Evolutionary conservation across 345 rosid species (phyloP).

Genomic region (Angophora floribunda): DNA sequence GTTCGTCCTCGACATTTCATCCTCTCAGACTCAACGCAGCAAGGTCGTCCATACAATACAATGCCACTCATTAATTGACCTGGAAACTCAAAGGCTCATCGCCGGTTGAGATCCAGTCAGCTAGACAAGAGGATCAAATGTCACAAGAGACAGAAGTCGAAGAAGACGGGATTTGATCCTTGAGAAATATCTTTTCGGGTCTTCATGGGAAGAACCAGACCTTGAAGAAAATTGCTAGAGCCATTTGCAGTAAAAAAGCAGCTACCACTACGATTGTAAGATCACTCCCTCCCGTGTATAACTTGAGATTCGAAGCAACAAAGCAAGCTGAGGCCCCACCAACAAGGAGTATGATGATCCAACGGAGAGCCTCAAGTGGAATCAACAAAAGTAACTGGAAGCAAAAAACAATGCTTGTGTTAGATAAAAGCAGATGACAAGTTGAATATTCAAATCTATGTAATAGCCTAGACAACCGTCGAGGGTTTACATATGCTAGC

Average conservation of each 20-base stretch:
- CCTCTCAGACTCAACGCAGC: neutral
- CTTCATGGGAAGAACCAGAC: conserved; percentile 84
- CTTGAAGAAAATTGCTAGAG: conserved; percentile 80
- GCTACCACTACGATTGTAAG: conserved; percentile 38
- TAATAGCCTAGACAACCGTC: neutral
- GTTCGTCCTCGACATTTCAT: neutral
- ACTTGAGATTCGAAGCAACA: conserved; percentile 60
- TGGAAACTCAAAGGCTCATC: neutral
- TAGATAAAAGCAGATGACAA: neutral
- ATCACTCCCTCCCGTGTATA: conserved; percentile 40
- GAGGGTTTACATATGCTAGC: neutral
- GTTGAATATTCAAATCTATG: neutral
- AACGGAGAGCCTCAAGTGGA: conserved; percentile 71
- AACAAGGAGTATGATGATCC: conserved; percentile 69
- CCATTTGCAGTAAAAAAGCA: conserved; percentile 73
- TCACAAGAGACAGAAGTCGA: neutral
- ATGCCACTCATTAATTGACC: neutral
- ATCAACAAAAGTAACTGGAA: conserved; percentile 73
- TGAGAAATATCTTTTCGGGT: neutral
- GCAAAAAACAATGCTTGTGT: neutral
- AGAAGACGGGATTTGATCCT: neutral
- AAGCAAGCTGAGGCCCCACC: conserved; percentile 68
- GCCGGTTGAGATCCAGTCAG: neutral
- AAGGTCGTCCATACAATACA: neutral
- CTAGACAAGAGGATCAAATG: neutral